Conservation (phyloP, 2,329 filamentous ascomycete species). For the Fusarium devonianum region DNA sequence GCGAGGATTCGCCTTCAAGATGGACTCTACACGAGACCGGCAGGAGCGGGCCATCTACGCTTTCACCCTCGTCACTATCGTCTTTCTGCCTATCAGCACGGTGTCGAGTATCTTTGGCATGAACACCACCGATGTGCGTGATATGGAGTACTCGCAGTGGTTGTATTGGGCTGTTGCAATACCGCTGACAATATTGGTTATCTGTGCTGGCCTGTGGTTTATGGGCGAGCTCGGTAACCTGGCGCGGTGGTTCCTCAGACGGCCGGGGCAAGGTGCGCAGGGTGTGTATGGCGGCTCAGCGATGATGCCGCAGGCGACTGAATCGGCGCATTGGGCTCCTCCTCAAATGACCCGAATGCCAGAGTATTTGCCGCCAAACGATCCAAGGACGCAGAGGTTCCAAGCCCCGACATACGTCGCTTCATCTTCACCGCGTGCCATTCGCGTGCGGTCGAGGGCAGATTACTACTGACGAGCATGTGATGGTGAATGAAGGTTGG, state of each 20-base stretch:
- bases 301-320: conserved; percentile 17
- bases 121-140: conserved; percentile 59
- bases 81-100: conserved; percentile 57
- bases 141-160: conserved; percentile 58
- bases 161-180: conserved; percentile 59
- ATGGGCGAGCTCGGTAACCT: conserved; percentile 52
- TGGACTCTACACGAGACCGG: conserved; percentile 52
- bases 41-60: conserved; percentile 58
- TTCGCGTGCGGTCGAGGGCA: background rate
- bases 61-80: conserved; percentile 58
- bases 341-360: background rate
- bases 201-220: conserved; percentile 51
- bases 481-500: background rate
- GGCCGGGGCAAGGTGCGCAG: conserved; percentile 10
- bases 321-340: conserved; percentile 16
- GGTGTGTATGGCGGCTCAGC: conserved; percentile 15
- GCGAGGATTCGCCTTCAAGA: conserved; percentile 45
- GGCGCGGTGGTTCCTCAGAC: conserved; percentile 41
- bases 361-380: conserved; percentile 20
- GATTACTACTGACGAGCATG: background rate
- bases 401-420: conserved; percentile 10
- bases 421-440: background rate
- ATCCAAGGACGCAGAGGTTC: conserved; percentile 11
- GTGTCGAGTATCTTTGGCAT: conserved; percentile 61
- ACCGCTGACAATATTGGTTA: conserved; percentile 53